phyloP scores from a whole-genome alignment of 129 eudicot genomes.

The Cynara cardunculus region DNA sequence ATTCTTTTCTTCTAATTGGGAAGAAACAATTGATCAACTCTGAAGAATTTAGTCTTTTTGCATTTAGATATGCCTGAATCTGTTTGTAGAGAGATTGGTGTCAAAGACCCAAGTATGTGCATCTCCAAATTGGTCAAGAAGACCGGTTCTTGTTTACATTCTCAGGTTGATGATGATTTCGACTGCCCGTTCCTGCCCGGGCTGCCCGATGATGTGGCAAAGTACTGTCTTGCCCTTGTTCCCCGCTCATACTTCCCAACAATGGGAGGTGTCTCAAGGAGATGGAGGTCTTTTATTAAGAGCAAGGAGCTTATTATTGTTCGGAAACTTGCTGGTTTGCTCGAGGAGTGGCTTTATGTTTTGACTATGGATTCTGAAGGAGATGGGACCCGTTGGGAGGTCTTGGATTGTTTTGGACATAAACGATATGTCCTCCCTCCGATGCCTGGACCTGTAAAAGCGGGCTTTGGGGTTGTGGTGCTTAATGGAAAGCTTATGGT shows the following conservation, averaged over 20 bases:
- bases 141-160: slow-evolving; percentile 26
- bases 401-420: slow-evolving; percentile 70
- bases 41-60: slow-evolving; percentile 25
- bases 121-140: slow-evolving; percentile 39
- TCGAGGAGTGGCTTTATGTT: slow-evolving; percentile 92
- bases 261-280: slow-evolving; percentile 81
- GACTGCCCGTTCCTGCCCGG: slow-evolving; percentile 77
- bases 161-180: slow-evolving; percentile 33
- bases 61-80: slow-evolving; percentile 45
- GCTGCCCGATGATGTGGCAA: slow-evolving; percentile 91
- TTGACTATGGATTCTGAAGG: slow-evolving; percentile 65
- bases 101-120: slow-evolving; percentile 41
- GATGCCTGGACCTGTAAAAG: slow-evolving; percentile 78
- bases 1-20: slow-evolving; percentile 32
- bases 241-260: slow-evolving; percentile 69
- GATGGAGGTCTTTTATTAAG: slow-evolving; percentile 76
- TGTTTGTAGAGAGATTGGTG: slow-evolving; percentile 42
- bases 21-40: slow-evolving; percentile 28
- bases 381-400: slow-evolving; percentile 88
- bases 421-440: slow-evolving; percentile 48
- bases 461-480: slow-evolving; percentile 69
- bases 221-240: slow-evolving; percentile 90
- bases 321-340: slow-evolving; percentile 70
- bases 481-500: slow-evolving; percentile 89
- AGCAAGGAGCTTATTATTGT: slow-evolving; percentile 81